Conservation (phyloP, 1,139 yeast species). For the Zygosaccharomyces sapae region DNA sequence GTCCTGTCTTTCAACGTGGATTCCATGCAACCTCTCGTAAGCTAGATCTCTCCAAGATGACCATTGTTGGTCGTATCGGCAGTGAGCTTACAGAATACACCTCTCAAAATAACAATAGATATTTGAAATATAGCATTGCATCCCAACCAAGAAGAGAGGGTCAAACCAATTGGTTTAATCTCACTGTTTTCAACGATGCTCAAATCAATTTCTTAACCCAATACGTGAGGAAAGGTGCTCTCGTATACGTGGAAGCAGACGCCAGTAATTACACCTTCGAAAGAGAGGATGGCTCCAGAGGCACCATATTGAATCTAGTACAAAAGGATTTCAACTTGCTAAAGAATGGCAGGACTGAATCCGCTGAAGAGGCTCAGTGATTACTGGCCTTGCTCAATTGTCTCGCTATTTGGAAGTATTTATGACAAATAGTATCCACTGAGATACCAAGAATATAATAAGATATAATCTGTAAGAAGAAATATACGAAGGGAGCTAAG, state of each 20-base stretch:
- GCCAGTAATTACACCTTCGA: slow-evolving; percentile 50
- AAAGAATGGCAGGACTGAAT: slow-evolving; percentile 29
- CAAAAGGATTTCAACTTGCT: slow-evolving; percentile 40
- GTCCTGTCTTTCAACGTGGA: slow-evolving; percentile 31
- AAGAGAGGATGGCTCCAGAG: slow-evolving; percentile 50
- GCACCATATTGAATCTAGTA: slow-evolving; percentile 41
- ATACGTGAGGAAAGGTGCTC: slow-evolving; percentile 56
- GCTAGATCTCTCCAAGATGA: slow-evolving; percentile 35
- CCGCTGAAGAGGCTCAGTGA: slow-evolving; percentile 14
- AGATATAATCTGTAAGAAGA: background rate
- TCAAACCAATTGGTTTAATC: slow-evolving; percentile 59
- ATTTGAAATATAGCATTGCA: slow-evolving; percentile 56
- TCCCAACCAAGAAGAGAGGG: slow-evolving; percentile 50
- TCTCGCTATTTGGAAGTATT: background rate
- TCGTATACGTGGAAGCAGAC: slow-evolving; percentile 59
- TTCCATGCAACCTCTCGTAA: slow-evolving; percentile 33
- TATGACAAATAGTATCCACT: background rate
- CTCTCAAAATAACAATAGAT: slow-evolving; percentile 47
- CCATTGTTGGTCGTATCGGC: slow-evolving; percentile 37
- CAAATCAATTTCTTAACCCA: slow-evolving; percentile 52
- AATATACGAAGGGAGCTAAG: background rate
- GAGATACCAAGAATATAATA: background rate
- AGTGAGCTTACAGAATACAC: slow-evolving; percentile 34
- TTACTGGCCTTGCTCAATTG: background rate
- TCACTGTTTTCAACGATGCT: slow-evolving; percentile 52